phyloP scores from a whole-genome alignment of 2,329 filamentous ascomycete genomes.

The Sporothrix brunneoviolacea region DNA sequence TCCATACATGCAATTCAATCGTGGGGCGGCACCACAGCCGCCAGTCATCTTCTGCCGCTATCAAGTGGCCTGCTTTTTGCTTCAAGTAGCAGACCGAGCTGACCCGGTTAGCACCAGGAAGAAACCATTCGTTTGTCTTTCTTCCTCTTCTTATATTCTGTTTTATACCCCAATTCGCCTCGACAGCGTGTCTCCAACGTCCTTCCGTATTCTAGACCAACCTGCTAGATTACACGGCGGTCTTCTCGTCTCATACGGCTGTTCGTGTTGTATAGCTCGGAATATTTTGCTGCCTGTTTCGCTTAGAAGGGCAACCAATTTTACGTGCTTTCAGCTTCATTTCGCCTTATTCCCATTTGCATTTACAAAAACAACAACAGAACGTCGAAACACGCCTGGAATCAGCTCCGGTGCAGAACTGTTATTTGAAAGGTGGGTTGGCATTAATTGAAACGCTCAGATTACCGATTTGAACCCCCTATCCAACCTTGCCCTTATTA shows the following conservation, averaged over 20 bases:
- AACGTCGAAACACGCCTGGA: background rate
- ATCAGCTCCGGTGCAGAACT: background rate
- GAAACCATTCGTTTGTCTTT: slow-evolving; percentile 12
- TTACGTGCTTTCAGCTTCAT: no score
- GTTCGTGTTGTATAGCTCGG: no score
- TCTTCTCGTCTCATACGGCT: no score
- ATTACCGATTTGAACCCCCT: slow-evolving; percentile 7
- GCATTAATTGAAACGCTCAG: background rate
- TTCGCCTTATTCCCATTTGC: no score
- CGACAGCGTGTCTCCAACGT: background rate
- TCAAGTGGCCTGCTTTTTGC: background rate
- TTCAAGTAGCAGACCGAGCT: background rate
- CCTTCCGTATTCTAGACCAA: background rate
- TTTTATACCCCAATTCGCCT: background rate
- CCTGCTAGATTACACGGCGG: no score
- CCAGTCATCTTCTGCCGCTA: background rate
- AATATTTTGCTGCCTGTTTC: no score
- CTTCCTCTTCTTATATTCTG: background rate
- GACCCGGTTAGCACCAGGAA: background rate
- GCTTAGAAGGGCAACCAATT: no score
- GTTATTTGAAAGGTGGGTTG: slow-evolving; percentile 9
- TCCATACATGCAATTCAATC: background rate
- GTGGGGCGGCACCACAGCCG: background rate
- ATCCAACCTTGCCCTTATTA: slow-evolving; percentile 1
- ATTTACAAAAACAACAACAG: no score